Evolutionary conservation across 129 eudicot genomes (phyloP).

Genomic region (Erigeron canadensis): DNA sequence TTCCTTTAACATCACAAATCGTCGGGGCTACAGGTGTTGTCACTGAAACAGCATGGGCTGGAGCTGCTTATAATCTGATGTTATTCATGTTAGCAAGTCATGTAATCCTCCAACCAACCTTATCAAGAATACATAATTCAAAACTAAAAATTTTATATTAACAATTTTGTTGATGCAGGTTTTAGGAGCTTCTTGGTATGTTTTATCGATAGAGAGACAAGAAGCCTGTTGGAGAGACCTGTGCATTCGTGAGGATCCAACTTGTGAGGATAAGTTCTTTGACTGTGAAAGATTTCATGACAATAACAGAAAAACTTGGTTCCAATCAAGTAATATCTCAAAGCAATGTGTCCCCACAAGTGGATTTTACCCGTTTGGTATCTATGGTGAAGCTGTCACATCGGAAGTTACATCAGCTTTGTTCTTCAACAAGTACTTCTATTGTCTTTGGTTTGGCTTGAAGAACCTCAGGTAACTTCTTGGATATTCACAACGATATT

Average conservation of each 20-base stretch:
- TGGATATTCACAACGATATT: neutral
- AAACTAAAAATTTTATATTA: neutral
- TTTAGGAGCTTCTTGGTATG: conserved; percentile 85
- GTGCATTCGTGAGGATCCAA: conserved; percentile 48
- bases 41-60: conserved; percentile 91
- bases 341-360: conserved; percentile 50
- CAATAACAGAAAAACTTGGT: conserved; percentile 48
- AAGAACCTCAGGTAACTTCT: conserved; percentile 65
- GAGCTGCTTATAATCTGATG: conserved; percentile 91
- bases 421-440: conserved; percentile 80
- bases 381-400: conserved; percentile 77
- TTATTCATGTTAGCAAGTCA: conserved; percentile 92
- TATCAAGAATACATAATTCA: neutral
- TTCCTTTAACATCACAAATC: conserved; percentile 79
- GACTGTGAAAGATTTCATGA: conserved; percentile 56
- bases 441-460: conserved; percentile 93
- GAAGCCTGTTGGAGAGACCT: conserved; percentile 85
- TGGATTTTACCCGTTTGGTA: conserved; percentile 66
- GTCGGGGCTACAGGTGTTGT: conserved; percentile 82
- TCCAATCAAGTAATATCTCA: conserved; percentile 61
- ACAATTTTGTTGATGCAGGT: conserved; percentile 43
- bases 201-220: conserved; percentile 78
- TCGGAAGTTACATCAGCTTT: conserved; percentile 54
- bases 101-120: conserved; percentile 43
- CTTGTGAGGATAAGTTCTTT: conserved; percentile 54